A percentile compares a stretch with the other conserved stretches of the same genome.
Evolutionary conservation across 139 green algal species (phyloP).

Genomic region (Chlorella sp.): DNA sequence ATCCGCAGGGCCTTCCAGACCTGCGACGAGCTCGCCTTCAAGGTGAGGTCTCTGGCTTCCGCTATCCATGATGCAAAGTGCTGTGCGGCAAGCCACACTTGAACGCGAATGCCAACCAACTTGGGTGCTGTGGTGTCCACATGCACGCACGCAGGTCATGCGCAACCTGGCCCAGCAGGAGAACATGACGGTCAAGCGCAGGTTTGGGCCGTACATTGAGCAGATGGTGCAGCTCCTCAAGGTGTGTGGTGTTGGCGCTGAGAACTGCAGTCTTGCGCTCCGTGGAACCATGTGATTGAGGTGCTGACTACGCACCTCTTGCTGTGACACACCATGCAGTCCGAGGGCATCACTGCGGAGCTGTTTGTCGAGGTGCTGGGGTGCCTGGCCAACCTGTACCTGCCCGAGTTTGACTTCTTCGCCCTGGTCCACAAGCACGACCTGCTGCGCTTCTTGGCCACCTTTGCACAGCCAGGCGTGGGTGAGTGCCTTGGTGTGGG

Average conservation of each 20-base stretch:
- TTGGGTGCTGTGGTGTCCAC: too few species aligned
- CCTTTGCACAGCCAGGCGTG: slow-evolving; percentile 33
- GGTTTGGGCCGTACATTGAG: slow-evolving; percentile 59
- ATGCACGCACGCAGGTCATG: slow-evolving; percentile 27
- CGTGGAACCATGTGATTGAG: background rate
- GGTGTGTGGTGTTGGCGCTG: too few species aligned
- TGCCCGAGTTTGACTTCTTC: slow-evolving; percentile 63
- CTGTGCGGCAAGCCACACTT: too few species aligned
- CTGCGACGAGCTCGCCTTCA: slow-evolving; percentile 74
- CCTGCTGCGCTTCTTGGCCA: slow-evolving; percentile 58
- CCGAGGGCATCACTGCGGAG: slow-evolving; percentile 44
- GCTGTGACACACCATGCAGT: too few species aligned
- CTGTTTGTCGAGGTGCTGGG: slow-evolving; percentile 74
- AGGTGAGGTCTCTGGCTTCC: too few species aligned
- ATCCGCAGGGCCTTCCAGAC: slow-evolving; percentile 45
- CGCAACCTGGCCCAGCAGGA: slow-evolving; percentile 52
- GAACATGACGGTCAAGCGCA: slow-evolving; percentile 31
- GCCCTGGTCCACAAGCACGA: slow-evolving; percentile 49
- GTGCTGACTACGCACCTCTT: too few species aligned
- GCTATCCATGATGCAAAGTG: too few species aligned
- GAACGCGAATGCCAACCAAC: too few species aligned
- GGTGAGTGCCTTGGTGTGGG: too few species aligned
- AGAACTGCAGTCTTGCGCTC: too few species aligned
- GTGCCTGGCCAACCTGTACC: slow-evolving; percentile 67
- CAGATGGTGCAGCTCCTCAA: slow-evolving; percentile 55